Base-by-base conservation (phyloP, 2,329 filamentous ascomycete species). In the Cephalotrichum gorgonifer region DNA sequence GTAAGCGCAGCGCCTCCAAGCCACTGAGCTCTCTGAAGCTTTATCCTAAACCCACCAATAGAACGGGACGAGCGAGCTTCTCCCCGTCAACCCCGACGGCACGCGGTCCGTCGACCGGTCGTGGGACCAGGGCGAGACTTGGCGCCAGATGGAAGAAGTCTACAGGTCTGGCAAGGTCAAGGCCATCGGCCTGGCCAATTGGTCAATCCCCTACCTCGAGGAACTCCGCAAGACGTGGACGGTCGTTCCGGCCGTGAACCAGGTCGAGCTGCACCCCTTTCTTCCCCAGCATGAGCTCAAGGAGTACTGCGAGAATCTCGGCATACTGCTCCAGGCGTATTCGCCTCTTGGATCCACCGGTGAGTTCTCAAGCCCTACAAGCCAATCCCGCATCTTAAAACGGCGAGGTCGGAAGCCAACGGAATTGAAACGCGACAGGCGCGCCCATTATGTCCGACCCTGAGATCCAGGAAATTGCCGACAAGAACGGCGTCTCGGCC, bases 151-250 rank as follows among this genome's bases (percentile, higher is more conserved):
- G 74, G 79, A 86, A 67, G 85, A 84, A 72, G 71, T 88, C 42
- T 69, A 80, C 25, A 77, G 66, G 11, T 79, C 77, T 41, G 82
- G 82, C 63, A 86, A 88, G 66, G 85, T 85, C 45, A 78, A 75
- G 66, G 88, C 86, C 71, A 88, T 91, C 62, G 87, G 87, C 58
- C 85, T 93, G 50, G 88, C 85, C 66, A 94, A 94, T 75, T 93
- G 93, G 64, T 84, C 76, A 54, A 87, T 90, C 63, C 79, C 72
- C 64, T 86, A 93, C 67, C 72, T 93, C 33, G 85, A 91, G 73
- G 85, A 79, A 64, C 75, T 93, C 51, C 72, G 91, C 53, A 79
- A 55, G 35, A 62, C 57, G 15, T 72, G 72, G 47, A 39, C 79
- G 73, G 65, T 75, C 53, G 64, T 73, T 45, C 78, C 77, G 11